These are phyloP conservation scores for Debaryomyces hansenii DNA, from an alignment of 805 yeast genomes.

Conservation along the genomic window DNA sequence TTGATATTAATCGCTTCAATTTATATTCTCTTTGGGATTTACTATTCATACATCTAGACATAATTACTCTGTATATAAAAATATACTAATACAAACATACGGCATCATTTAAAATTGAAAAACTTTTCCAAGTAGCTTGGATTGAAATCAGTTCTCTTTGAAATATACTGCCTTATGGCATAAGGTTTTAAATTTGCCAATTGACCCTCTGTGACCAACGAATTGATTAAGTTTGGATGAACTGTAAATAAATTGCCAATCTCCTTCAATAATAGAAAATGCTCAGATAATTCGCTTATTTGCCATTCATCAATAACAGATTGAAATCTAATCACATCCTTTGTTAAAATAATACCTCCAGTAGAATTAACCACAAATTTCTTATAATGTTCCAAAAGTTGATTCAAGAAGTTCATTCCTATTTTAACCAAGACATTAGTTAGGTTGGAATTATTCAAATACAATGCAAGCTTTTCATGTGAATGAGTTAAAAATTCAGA, in stretches of 20 bases:
- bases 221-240: slow-evolving; percentile 74
- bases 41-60: slow-evolving; percentile 5
- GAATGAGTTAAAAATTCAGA: slow-evolving; percentile 50
- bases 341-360: slow-evolving; percentile 81
- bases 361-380: slow-evolving; percentile 73
- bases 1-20: neutral
- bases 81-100: neutral
- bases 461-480: slow-evolving; percentile 36
- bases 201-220: slow-evolving; percentile 80
- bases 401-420: slow-evolving; percentile 57
- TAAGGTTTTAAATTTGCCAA: slow-evolving; percentile 63
- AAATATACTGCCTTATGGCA: slow-evolving; percentile 62
- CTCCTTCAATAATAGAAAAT: slow-evolving; percentile 72
- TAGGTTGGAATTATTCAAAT: slow-evolving; percentile 45
- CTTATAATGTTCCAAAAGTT: slow-evolving; percentile 69
- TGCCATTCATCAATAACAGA: slow-evolving; percentile 67
- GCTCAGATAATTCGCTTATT: slow-evolving; percentile 57
- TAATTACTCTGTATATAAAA: neutral
- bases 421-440: slow-evolving; percentile 51
- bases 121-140: slow-evolving; percentile 51
- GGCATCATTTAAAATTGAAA: slow-evolving; percentile 29
- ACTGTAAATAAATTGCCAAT: slow-evolving; percentile 83
- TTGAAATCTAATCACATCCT: slow-evolving; percentile 79
- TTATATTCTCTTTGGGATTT: slow-evolving; percentile 6
- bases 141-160: slow-evolving; percentile 69